These are phyloP conservation scores for Huntiella abstrusa DNA, from an alignment of 2,329 filamentous ascomycete genomes.

Conservation along the genomic window DNA sequence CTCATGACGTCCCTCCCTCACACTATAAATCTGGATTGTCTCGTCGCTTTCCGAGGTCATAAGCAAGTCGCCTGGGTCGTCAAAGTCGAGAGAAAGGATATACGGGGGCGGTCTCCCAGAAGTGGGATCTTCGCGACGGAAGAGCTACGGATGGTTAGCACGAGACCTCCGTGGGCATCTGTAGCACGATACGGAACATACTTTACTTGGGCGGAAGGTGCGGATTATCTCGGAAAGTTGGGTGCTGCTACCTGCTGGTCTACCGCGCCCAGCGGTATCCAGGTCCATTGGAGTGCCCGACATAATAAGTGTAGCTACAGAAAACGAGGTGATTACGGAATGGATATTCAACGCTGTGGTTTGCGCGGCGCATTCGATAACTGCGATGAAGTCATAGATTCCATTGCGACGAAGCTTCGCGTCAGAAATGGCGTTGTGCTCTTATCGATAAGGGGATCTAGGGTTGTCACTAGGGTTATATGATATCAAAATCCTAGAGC, in stretches of 20 bases:
- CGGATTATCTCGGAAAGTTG: constrained; percentile 63
- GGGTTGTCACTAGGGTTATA: no score
- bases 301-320: constrained; percentile 19
- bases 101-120: constrained; percentile 35
- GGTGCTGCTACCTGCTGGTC: constrained; percentile 30
- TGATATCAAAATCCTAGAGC: no score
- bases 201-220: constrained; percentile 63
- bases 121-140: constrained; percentile 37
- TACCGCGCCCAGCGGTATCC: constrained; percentile 24
- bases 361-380: no score
- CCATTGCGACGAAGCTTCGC: no score
- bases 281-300: constrained; percentile 38
- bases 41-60: constrained; percentile 88
- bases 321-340: no score
- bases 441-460: no score
- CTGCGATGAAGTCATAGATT: no score
- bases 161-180: neutral
- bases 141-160: constrained; percentile 25
- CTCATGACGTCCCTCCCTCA: constrained; percentile 72
- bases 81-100: constrained; percentile 86
- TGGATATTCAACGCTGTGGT: no score
- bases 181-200: constrained; percentile 20
- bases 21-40: constrained; percentile 87
- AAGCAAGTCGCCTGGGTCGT: constrained; percentile 81
- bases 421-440: no score